These are phyloP conservation scores for Physcomitrium patens DNA, from an alignment of 225 moss, liverwort and hornwort genomes.

Conservation along the genomic window DNA sequence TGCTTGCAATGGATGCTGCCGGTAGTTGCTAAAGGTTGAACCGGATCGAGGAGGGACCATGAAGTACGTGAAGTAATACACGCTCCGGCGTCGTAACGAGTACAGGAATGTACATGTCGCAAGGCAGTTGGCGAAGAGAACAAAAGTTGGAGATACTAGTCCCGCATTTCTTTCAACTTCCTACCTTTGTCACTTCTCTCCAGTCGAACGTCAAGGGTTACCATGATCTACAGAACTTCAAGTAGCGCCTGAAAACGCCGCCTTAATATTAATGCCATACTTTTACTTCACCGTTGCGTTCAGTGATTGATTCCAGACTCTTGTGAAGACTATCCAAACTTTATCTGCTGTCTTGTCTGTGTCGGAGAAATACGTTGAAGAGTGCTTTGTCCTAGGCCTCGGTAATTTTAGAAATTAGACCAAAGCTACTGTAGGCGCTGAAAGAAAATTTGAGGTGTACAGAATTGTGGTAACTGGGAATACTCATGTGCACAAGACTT, in stretches of 20 bases:
- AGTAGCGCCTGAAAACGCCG: conserved; percentile 42
- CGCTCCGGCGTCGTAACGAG: conserved; percentile 1
- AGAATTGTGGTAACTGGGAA: too few species aligned
- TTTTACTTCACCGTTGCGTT: conserved; percentile 32
- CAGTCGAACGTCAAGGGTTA: conserved; percentile 34
- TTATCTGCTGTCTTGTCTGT: too few species aligned
- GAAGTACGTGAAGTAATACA: neutral
- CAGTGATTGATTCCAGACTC: conserved; percentile 33
- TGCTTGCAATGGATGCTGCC: conserved; percentile 20
- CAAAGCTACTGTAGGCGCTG: too few species aligned
- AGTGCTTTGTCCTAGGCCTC: too few species aligned
- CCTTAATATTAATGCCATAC: conserved; percentile 39
- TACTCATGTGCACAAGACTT: too few species aligned
- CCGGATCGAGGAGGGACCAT: neutral
- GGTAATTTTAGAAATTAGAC: too few species aligned
- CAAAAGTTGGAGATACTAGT: conserved; percentile 23
- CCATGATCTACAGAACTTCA: conserved; percentile 36
- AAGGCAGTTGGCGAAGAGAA: conserved; percentile 5
- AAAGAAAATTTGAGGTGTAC: too few species aligned
- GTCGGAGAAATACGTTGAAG: too few species aligned
- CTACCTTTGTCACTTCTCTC: conserved; percentile 23
- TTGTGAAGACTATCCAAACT: too few species aligned
- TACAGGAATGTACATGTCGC: conserved; percentile 23
- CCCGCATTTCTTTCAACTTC: conserved; percentile 23
- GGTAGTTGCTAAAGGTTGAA: conserved; percentile 13